Conservation (phyloP, 192 early-diverging fungal species). For the Rhizophagus clarus region DNA sequence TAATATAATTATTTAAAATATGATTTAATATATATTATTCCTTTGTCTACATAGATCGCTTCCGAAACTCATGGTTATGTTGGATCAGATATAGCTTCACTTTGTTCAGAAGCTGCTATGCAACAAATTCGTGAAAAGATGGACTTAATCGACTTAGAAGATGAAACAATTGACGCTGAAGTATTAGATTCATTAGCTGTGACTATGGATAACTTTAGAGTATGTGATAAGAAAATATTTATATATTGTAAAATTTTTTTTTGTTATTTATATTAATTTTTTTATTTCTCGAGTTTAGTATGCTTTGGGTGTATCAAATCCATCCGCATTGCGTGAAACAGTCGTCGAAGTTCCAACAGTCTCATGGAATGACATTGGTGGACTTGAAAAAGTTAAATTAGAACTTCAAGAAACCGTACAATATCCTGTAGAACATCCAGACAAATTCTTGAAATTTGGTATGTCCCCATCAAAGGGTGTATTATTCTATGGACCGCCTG, state of each 20-base stretch:
- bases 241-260: background rate
- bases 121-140: slow-evolving; percentile 99
- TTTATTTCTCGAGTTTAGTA: slow-evolving; percentile 45
- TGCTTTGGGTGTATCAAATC: slow-evolving; percentile 92
- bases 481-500: slow-evolving; percentile 98
- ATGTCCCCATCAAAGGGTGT: slow-evolving; percentile 97
- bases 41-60: slow-evolving; percentile 60
- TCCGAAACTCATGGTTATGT: slow-evolving; percentile 97
- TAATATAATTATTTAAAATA: background rate
- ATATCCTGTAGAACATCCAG: slow-evolving; percentile 98
- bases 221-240: slow-evolving; percentile 34
- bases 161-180: slow-evolving; percentile 97
- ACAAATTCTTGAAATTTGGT: slow-evolving; percentile 99
- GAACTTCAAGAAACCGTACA: slow-evolving; percentile 99
- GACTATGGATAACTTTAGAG: slow-evolving; percentile 96
- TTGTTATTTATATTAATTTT: background rate
- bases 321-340: slow-evolving; percentile 98
- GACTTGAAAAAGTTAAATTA: slow-evolving; percentile 95
- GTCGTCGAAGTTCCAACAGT: slow-evolving; percentile 96
- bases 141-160: slow-evolving; percentile 97
- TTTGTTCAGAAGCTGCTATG: slow-evolving; percentile 99
- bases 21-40: too few relatives aligned
- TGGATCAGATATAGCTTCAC: slow-evolving; percentile 94
- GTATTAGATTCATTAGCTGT: slow-evolving; percentile 94
- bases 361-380: slow-evolving; percentile 97